Conservation (phyloP, 1,284 basidiomycete genomes). For the Heterobasidion irregulare region DNA sequence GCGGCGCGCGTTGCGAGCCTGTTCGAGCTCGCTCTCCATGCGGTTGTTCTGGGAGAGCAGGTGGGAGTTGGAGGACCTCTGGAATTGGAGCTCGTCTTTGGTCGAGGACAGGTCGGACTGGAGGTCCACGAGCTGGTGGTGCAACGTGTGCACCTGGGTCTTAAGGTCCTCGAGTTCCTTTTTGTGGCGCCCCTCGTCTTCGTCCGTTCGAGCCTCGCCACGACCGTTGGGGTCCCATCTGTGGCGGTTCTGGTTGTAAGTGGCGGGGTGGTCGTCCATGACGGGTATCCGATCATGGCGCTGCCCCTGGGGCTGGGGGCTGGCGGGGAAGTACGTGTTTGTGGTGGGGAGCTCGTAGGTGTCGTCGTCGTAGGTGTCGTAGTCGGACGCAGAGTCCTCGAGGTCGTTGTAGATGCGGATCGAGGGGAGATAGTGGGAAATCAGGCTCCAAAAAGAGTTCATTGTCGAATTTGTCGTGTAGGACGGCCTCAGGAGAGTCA, state of each 20-base stretch:
- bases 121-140: conserved; percentile 12
- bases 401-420: conserved; percentile 11
- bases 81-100: conserved; percentile 11
- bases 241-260: background rate
- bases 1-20: conserved; percentile 6
- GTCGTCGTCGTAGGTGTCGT: conserved; percentile 13
- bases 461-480: conserved; percentile 9
- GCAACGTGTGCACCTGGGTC: conserved; percentile 10
- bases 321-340: conserved; percentile 5
- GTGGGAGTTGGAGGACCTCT: conserved; percentile 9
- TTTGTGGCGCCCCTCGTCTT: background rate
- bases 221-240: background rate
- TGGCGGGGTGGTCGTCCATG: background rate
- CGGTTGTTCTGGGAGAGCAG: conserved; percentile 12
- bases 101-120: conserved; percentile 11
- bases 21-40: conserved; percentile 9
- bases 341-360: conserved; percentile 12
- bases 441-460: conserved; percentile 11
- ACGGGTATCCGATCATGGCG: conserved; percentile 9
- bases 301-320: conserved; percentile 5
- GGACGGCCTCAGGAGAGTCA: conserved; percentile 4
- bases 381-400: conserved; percentile 17
- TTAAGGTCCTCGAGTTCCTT: conserved; percentile 8
- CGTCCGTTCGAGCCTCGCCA: background rate
- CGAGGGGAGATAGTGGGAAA: conserved; percentile 11